Conservation (phyloP, 495 filamentous ascomycete species). For the Neurospora sp. region DNA sequence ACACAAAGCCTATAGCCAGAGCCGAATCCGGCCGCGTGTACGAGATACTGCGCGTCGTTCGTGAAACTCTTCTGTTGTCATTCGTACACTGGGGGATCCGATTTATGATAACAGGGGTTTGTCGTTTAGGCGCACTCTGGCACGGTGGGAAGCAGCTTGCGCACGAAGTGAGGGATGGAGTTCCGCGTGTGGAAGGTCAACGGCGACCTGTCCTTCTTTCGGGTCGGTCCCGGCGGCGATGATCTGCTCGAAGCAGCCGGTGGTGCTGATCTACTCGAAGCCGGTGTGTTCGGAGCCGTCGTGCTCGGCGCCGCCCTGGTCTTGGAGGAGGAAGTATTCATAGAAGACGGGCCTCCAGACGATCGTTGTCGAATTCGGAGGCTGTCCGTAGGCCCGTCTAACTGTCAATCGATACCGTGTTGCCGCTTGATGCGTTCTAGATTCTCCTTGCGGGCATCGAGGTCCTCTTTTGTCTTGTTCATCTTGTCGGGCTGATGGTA, state of each 20-base stretch:
- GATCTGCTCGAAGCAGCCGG: slow-evolving; percentile 19
- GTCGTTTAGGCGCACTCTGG: slow-evolving; percentile 25
- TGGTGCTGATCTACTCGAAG: slow-evolving; percentile 12
- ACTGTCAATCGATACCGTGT: slow-evolving; percentile 93
- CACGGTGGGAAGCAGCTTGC: slow-evolving; percentile 29
- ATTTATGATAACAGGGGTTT: slow-evolving; percentile 8
- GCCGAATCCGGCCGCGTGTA: slow-evolving; percentile 11
- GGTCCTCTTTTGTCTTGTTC: slow-evolving; percentile 81
- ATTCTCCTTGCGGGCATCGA: slow-evolving; percentile 88
- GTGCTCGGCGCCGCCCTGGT: slow-evolving; percentile 19
- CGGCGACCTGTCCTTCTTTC: slow-evolving; percentile 24
- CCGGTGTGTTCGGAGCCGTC: slow-evolving; percentile 11
- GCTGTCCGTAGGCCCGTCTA: slow-evolving; percentile 49
- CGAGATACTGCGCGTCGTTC: slow-evolving; percentile 4
- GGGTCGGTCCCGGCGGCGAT: slow-evolving; percentile 6
- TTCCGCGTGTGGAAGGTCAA: slow-evolving; percentile 27
- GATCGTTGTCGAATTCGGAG: slow-evolving; percentile 29
- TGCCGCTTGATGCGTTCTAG: slow-evolving; percentile 96
- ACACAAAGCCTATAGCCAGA: slow-evolving; percentile 9
- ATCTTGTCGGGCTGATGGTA: slow-evolving; percentile 99
- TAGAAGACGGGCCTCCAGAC: slow-evolving; percentile 46
- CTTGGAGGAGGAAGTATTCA: slow-evolving; percentile 27
- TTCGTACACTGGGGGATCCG: slow-evolving; percentile 17
- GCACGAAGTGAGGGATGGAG: slow-evolving; percentile 35
- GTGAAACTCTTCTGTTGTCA: slow-evolving; percentile 4